Base-by-base conservation (phyloP, 1,284 basidiomycete species). In the Chondrostereum purpureum region DNA sequence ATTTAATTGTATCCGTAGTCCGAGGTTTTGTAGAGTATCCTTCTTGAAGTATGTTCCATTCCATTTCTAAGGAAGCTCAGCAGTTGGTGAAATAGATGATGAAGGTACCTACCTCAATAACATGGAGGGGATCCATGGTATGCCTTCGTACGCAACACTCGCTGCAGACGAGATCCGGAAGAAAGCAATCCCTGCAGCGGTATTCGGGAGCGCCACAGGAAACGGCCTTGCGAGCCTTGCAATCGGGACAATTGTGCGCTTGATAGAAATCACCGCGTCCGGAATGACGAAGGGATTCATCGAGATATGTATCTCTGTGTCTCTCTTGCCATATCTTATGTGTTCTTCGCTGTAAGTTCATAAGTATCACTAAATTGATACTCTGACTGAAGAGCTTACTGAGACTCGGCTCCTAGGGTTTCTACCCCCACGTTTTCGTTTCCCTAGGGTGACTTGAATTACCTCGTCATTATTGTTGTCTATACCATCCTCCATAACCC, bases 1-100 rank as follows among this genome's bases (percentile, higher is more conserved):
- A 2, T 47, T 47, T 0, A 49, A 22, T 17, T 51, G 46, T 4
- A 43, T 20, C 18, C 36, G 36, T 8, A 38, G 16, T 22, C 31
- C 31, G 10, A 23, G 23, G 5, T 5, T 8, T 4, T 17, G 10
- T 3, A 44, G 20, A 22, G 27, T 34, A 16, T 16, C 36, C 17
- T 39, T 27, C 14, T 43, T 22, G 14, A 43, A 47, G 19, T 24
- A 43, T 13, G 18, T 4, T 17, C 41, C 41, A 19, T 27, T 37
- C 46, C 46, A 47, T 6, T 5, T 4, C 45, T 46, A 38, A 13
- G 22, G 4, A 23, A 8, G 36, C 18, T 11, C 10, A 38, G 16
- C 16, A 10, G 36, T 11, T 11, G 8, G 8, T 11, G 10, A 10
- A 17, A 38, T 11, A 11, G 36, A 17, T 10, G 10, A 12, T 10